Base-by-base conservation (phyloP, 306 rosid genomes). In the Delonix regia region DNA sequence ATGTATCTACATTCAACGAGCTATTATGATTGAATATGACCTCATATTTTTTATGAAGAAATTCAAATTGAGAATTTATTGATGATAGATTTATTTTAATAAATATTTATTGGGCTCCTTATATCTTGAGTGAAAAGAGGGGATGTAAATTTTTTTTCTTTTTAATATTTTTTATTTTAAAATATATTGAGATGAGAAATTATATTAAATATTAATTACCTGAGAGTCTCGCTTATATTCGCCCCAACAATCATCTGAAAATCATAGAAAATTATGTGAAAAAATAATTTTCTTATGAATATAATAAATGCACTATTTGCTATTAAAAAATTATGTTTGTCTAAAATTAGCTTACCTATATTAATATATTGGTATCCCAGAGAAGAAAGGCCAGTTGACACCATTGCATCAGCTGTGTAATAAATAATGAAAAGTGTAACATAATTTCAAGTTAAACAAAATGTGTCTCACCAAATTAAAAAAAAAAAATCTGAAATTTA, bases 191-290 rank as follows among this genome's bases (percentile, higher is more conserved):
- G 21, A 48, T 48, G 21, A 0, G 12, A 15, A 48, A 16, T 3
- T 10, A 63, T 63, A 18, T 63, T 63, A 7, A 64, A 64, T n/a
- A 36, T 38, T 19, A 38, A 19, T 64, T 38, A 64, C 70, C 70
- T 64, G 49, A 19, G 48, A 36, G 22, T 64, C 70, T 38, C 70
- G 25, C 1, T 14, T 9, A 5, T 3, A 6, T 64, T 64, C 70
- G 4, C 66, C 96, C 97, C 97, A 93, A 42, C 97, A 93, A 79
- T 93, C 96, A 86, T 93, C 97, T 93, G 57, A 49, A 71, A 28
- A 9, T 41, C 15, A 77, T 55, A 9, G 18, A 64, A 57, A 33
- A 59, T 52, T 6, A 33, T 74, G 25, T 22, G 18, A 14, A 57
- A 39, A 41, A 49, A 12, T 4, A 11, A 0, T 53, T 33, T 71